Percentiles rank a stretch among this genome's conserved stretches.
These are phyloP conservation scores for Alternaria sp. DNA, from an alignment of 2,329 filamentous ascomycete species.

Conservation along the genomic window DNA sequence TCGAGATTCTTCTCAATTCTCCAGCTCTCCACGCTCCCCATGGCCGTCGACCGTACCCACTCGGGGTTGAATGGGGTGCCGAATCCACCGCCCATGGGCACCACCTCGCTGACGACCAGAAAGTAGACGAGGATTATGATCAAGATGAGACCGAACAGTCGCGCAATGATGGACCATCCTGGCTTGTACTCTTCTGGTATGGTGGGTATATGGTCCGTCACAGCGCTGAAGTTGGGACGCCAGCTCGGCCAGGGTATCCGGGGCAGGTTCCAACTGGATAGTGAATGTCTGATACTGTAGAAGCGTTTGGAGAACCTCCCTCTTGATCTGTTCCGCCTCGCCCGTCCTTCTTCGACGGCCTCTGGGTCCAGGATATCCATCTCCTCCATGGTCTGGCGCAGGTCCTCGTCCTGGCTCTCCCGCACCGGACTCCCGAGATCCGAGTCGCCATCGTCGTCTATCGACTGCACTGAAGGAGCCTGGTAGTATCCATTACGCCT, in stretches of 20 bases:
- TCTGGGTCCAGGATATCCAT: constrained; percentile 55
- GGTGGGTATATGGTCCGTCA: constrained; percentile 50
- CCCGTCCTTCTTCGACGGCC: constrained; percentile 39
- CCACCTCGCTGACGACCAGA: constrained; percentile 84
- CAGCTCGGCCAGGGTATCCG: constrained; percentile 46
- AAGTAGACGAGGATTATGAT: constrained; percentile 82
- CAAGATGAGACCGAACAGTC: constrained; percentile 76
- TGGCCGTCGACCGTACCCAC: constrained; percentile 77
- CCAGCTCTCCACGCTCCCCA: constrained; percentile 73
- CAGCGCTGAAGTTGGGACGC: constrained; percentile 33
- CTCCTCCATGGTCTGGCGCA: constrained; percentile 86
- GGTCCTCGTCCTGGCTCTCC: constrained; percentile 61
- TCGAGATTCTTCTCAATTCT: constrained; percentile 71
- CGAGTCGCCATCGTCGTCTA: constrained; percentile 69
- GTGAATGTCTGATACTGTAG: constrained; percentile 62
- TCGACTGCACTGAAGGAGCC: constrained; percentile 83
- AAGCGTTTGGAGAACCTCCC: constrained; percentile 64
- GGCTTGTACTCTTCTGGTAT: constrained; percentile 60
- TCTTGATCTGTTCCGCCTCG: constrained; percentile 36
- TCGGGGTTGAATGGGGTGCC: constrained; percentile 83
- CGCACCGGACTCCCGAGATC: constrained; percentile 62
- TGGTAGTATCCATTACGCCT: constrained; percentile 66
- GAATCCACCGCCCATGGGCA: constrained; percentile 67
- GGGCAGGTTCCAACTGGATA: constrained; percentile 65
- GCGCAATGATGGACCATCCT: constrained; percentile 72